A percentile compares a stretch with the other conserved stretches of the same genome.
phyloP scores from a whole-genome alignment of 306 rosid genomes.

The Fragaria iinumae region DNA sequence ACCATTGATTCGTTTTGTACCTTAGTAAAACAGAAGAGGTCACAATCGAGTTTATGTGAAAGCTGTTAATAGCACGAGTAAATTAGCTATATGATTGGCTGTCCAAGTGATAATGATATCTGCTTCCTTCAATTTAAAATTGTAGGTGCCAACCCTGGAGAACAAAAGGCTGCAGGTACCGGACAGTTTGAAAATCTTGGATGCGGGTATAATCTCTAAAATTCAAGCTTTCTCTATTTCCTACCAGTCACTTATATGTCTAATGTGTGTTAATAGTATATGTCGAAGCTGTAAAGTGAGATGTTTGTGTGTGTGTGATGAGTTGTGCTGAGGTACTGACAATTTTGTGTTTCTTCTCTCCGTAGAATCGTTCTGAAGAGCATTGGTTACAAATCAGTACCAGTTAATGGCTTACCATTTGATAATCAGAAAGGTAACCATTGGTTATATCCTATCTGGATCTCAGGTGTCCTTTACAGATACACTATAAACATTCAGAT shows the following conservation, averaged over 20 bases:
- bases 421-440: slow-evolving; percentile 67
- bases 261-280: neutral
- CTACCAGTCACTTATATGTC: neutral
- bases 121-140: slow-evolving; percentile 26
- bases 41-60: neutral
- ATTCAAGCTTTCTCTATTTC: neutral
- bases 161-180: slow-evolving; percentile 71
- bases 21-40: neutral
- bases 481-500: neutral
- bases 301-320: neutral
- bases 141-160: slow-evolving; percentile 70
- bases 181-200: slow-evolving; percentile 67
- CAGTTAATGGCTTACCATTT: slow-evolving; percentile 80
- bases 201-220: slow-evolving; percentile 59
- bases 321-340: neutral
- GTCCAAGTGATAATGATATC: slow-evolving; percentile 22
- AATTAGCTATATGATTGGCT: neutral
- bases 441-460: neutral
- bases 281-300: neutral
- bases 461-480: neutral
- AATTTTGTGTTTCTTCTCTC: slow-evolving; percentile 19
- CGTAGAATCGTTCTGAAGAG: slow-evolving; percentile 86
- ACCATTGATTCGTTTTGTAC: neutral
- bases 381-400: slow-evolving; percentile 90
- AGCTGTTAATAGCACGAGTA: slow-evolving; percentile 2